phyloP scores from a whole-genome alignment of 2,329 filamentous ascomycete genomes.

The Ophiostoma populinum region DNA sequence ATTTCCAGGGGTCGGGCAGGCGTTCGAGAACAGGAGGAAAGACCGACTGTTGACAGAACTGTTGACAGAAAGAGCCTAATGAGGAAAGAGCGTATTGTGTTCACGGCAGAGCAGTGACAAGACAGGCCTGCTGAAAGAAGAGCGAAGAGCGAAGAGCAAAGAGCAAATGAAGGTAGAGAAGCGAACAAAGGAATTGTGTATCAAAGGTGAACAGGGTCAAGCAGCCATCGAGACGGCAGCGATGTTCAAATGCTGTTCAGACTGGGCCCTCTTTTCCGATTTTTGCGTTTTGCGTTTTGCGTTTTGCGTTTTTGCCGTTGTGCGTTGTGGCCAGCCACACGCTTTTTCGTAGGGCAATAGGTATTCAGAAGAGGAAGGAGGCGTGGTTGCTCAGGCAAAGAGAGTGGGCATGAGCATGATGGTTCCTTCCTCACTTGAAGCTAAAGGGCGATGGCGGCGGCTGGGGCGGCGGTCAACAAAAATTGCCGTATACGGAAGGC shows the following conservation, averaged over 20 bases:
- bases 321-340: slow-evolving; percentile 3
- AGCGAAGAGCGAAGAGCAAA: slow-evolving; percentile 1
- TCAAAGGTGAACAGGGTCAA: slow-evolving; percentile 2
- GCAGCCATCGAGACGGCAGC: slow-evolving; percentile 1
- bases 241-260: too few relatives aligned
- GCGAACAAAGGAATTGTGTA: not conserved
- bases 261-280: not conserved
- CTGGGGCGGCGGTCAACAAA: too few relatives aligned
- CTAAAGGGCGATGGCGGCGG: too few relatives aligned
- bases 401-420: too few relatives aligned
- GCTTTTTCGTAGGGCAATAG: not conserved
- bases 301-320: not conserved
- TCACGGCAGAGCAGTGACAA: too few relatives aligned
- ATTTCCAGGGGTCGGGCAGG: too few relatives aligned
- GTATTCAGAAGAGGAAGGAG: not conserved
- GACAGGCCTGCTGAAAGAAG: slow-evolving; percentile 8
- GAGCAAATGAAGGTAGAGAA: slow-evolving; percentile 1
- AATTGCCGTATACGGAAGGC: slow-evolving; percentile 5
- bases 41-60: too few relatives aligned
- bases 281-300: slow-evolving; percentile 1
- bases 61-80: too few relatives aligned
- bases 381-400: too few relatives aligned
- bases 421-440: not conserved
- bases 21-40: too few relatives aligned
- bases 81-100: too few relatives aligned